Percentiles rank a stretch among this genome's conserved stretches.
phyloP scores from a whole-genome alignment of 23 red algal genomes.

The Gracilaria gracilis region DNA sequence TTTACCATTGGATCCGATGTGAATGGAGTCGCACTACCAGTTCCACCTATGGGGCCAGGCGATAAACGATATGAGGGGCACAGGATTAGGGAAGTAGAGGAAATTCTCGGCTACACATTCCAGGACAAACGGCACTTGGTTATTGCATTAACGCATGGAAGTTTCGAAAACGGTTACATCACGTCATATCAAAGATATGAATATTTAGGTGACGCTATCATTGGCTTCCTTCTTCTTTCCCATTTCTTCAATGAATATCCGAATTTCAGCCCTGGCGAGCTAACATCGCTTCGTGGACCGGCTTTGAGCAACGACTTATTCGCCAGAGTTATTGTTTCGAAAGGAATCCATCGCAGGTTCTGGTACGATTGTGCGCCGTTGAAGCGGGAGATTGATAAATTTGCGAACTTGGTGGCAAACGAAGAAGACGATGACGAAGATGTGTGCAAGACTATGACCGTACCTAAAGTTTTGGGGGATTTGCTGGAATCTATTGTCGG shows the following conservation, averaged over 20 bases:
- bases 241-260: slow-evolving; percentile 68
- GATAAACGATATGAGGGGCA: slow-evolving; percentile 43
- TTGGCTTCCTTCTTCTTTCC: slow-evolving; percentile 63
- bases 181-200: slow-evolving; percentile 77
- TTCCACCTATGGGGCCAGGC: slow-evolving; percentile 10
- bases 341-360: slow-evolving; percentile 59
- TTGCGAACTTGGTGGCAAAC: slow-evolving; percentile 56
- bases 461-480: slow-evolving; percentile 78
- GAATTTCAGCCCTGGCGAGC: slow-evolving; percentile 56
- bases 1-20: slow-evolving; percentile 2
- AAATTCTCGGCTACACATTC: slow-evolving; percentile 65
- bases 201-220: slow-evolving; percentile 76
- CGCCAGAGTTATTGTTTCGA: slow-evolving; percentile 64
- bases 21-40: neutral
- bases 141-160: slow-evolving; percentile 69
- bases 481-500: slow-evolving; percentile 74
- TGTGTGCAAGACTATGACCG: slow-evolving; percentile 62
- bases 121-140: slow-evolving; percentile 65
- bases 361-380: slow-evolving; percentile 56
- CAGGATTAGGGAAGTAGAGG: slow-evolving; percentile 43
- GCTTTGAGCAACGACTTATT: slow-evolving; percentile 79
- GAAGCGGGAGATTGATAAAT: slow-evolving; percentile 44
- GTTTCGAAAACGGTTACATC: slow-evolving; percentile 48
- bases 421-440: slow-evolving; percentile 60
- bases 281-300: slow-evolving; percentile 60